Base-by-base conservation (phyloP, 192 early-diverging fungal species). In the Radiomyces spectabilis region DNA sequence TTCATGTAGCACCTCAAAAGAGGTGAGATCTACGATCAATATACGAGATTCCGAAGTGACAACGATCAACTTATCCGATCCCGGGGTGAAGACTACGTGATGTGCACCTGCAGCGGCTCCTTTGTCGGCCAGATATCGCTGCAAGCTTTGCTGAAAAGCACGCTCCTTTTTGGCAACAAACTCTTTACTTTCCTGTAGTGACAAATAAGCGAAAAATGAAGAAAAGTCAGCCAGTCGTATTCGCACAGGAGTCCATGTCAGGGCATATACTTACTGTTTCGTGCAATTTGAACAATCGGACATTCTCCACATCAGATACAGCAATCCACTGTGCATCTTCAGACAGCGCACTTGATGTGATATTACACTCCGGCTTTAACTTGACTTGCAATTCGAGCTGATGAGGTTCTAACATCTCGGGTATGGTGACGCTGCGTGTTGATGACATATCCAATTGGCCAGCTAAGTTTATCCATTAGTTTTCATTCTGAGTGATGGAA, bases 261-360 rank as follows among this genome's bases (percentile, higher is more conserved):
- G n/a, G n/a, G n/a, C n/a, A n/a, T n/a, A n/a, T 15, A 59, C 69
- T 59, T 73, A 80, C 78, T 27, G 71, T 60, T 41, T 78, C 55
- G 25, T 69, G 59, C 6, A 87, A 61, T 51, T 74, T 74, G 72
- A 80, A 90, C 2, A 90, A 58, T 58, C 76, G 76, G 34, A 84
- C 70, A 15, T 78, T 75, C 35, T 87, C 80, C 18, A 85, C 76
- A 57, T 93, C 87, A 16, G 92, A 80, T 5, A 86, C 85, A 2
- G 88, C 89, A 46, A 98, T 79, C 84, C 90, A 88, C 9, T 70
- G 48, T 13, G 92, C 92, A 63, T 92, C 79, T 43, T 85, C 71
- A 19, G 93, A 94, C 6, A 98, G 77, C 2, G 84, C 77, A 55
- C 81, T 75, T 29, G 84, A 69, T 2, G 80, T 76, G 31, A 95